These are phyloP conservation scores for Cyberlindnera samutprakarnensis DNA, from an alignment of 805 yeast genomes.

Conservation along the genomic window DNA sequence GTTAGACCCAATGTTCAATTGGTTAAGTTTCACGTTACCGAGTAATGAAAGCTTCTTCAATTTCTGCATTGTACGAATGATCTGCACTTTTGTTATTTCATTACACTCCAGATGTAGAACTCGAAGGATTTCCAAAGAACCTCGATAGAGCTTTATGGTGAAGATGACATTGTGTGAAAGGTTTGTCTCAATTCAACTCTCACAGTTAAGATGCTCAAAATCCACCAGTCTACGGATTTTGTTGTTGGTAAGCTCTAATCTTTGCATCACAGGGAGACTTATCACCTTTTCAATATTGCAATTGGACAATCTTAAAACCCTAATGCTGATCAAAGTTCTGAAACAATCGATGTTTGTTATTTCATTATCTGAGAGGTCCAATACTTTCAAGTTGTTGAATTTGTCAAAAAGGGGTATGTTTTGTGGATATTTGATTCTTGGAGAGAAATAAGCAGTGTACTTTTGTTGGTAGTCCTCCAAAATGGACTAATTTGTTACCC, in stretches of 20 bases:
- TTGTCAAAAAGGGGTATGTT: conserved; percentile 9
- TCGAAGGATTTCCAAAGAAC: background rate
- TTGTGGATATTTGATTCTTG: conserved; percentile 14
- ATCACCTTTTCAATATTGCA: background rate
- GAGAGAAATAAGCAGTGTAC: conserved; percentile 8
- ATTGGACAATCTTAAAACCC: conserved; percentile 10
- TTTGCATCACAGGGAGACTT: conserved; percentile 4
- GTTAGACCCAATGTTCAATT: conserved; percentile 2
- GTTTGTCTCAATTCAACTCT: conserved; percentile 4
- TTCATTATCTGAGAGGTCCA: conserved; percentile 32
- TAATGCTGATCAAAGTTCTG: conserved; percentile 18
- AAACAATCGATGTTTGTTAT: conserved; percentile 28
- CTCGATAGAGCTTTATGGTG: too few relatives aligned
- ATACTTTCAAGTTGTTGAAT: conserved; percentile 18
- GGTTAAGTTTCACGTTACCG: too few relatives aligned
- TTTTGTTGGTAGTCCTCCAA: conserved; percentile 15
- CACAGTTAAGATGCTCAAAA: conserved; percentile 1
- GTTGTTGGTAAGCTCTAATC: conserved; percentile 13
- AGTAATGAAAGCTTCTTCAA: conserved; percentile 10
- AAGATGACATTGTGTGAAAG: too few relatives aligned
- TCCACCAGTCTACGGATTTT: conserved; percentile 6
- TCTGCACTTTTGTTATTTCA: too few relatives aligned
- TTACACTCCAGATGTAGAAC: conserved; percentile 6
- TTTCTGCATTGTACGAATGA: conserved; percentile 2
- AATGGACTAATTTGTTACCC: conserved; percentile 11